Conservation (phyloP, 257 asterid genomes). For the Coffea canephora region DNA sequence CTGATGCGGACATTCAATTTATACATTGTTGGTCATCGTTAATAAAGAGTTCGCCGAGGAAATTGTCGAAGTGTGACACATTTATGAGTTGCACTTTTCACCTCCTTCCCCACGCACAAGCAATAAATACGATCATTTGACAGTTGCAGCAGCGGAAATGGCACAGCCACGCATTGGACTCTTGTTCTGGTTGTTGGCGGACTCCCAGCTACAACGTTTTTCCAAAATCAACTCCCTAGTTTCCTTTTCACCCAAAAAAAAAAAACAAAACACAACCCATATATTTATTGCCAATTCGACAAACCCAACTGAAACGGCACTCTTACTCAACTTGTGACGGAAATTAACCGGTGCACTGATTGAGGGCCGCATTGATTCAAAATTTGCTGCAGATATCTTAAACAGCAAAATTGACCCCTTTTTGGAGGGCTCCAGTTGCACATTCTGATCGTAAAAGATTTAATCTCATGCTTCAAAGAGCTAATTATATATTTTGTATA, state of each 20-base stretch:
- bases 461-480: too few species aligned
- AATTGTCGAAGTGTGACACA: background rate
- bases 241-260: too few species aligned
- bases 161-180: background rate
- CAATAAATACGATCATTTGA: background rate
- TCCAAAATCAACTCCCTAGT: background rate
- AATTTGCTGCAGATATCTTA: too few species aligned
- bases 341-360: too few species aligned
- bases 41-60: background rate
- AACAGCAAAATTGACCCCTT: too few species aligned
- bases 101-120: background rate
- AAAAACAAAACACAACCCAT: too few species aligned
- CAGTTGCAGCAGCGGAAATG: background rate
- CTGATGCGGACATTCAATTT: background rate
- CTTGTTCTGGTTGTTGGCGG: background rate
- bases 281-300: background rate
- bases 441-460: too few species aligned
- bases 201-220: slow-evolving; percentile 20
- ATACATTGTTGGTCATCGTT: too few species aligned
- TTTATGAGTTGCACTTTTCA: background rate
- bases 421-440: too few species aligned
- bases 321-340: background rate
- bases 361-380: too few species aligned
- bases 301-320: slow-evolving; percentile 21
- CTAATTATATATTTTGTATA: too few species aligned